phyloP scores from a whole-genome alignment of 2,329 filamentous ascomycete genomes.

The Neofusicoccum sp. region DNA sequence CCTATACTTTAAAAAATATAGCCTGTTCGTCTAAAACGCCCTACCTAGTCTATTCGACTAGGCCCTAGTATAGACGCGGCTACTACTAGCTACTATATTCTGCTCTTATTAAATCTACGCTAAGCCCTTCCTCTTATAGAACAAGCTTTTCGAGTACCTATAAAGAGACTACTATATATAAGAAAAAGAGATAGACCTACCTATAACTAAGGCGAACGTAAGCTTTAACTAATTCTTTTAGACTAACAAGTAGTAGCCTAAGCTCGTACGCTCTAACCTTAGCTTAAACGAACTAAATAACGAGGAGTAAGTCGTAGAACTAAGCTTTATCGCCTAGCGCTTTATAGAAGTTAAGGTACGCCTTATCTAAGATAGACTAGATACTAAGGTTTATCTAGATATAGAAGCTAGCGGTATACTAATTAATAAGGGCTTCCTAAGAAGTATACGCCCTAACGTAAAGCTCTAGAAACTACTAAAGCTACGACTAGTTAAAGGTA shows the following conservation, averaged over 20 bases:
- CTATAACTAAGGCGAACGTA: no score
- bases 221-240: no score
- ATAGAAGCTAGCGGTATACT: not conserved
- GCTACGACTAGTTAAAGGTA: not conserved
- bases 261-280: not conserved
- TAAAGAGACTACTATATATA: no score
- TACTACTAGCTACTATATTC: no score
- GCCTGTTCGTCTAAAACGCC: not conserved
- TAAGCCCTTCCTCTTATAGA: no score
- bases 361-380: not conserved
- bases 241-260: not conserved
- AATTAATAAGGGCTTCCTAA: not conserved
- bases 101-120: no score
- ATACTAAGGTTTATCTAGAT: not conserved
- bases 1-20: not conserved
- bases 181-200: no score
- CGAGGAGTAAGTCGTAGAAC: no score
- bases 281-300: not conserved
- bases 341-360: not conserved
- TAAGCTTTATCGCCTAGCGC: no score
- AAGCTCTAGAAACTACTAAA: not conserved
- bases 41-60: not conserved
- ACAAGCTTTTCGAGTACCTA: no score
- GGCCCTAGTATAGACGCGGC: not conserved
- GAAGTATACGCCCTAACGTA: not conserved